phyloP scores from a whole-genome alignment of 768 basidiomycete species.

The Steccherinum ochraceum region DNA sequence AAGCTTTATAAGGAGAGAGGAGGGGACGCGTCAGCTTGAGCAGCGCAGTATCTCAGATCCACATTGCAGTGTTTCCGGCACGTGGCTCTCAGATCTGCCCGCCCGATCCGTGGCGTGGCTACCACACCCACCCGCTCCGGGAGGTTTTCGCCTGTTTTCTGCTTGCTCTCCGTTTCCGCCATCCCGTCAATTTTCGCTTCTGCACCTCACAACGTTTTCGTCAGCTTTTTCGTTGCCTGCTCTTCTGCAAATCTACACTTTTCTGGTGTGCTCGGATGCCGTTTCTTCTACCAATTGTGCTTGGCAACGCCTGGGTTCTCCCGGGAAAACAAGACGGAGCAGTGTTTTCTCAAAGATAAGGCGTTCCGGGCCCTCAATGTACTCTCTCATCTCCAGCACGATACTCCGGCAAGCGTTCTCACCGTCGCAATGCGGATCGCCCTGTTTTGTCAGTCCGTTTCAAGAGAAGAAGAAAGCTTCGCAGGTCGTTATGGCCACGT shows the following conservation, averaged over 20 bases:
- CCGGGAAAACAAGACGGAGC: background rate
- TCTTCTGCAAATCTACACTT: background rate
- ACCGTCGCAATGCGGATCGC: background rate
- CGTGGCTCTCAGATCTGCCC: slow-evolving; percentile 15
- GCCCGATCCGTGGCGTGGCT: no score
- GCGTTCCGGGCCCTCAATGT: background rate
- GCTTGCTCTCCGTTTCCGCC: background rate
- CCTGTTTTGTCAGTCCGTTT: background rate
- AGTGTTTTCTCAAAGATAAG: background rate
- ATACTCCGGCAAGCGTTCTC: no score
- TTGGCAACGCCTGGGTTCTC: background rate
- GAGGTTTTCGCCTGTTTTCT: background rate
- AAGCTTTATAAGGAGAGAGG: slow-evolving; percentile 16
- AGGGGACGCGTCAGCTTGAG: slow-evolving; percentile 26
- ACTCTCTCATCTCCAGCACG: background rate
- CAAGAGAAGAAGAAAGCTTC: background rate
- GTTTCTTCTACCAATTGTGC: background rate
- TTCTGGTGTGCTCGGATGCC: background rate
- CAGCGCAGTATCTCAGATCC: slow-evolving; percentile 14
- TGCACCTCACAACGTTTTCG: background rate
- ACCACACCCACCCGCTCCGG: background rate
- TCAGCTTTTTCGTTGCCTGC: background rate
- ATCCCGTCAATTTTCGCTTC: background rate
- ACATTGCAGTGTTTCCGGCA: slow-evolving; percentile 12
- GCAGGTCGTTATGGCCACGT: background rate